Evolutionary conservation across 163 green algal species (phyloP).

Genomic region (Scenedesmus sp.): DNA sequence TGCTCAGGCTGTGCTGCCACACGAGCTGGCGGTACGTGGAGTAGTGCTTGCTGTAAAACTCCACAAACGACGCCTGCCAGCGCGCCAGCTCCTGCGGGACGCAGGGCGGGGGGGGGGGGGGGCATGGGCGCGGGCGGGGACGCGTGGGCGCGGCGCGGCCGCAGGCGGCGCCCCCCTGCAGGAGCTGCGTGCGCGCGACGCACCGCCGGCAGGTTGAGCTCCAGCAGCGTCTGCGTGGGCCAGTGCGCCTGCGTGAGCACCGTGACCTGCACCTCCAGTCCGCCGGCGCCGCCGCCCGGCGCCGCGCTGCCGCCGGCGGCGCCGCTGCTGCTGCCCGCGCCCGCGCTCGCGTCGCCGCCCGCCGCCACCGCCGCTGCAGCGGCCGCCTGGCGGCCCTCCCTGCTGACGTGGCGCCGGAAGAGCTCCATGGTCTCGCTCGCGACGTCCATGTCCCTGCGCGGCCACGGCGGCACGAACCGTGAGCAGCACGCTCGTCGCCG

Average conservation of each 20-base stretch:
- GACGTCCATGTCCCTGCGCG: conserved; percentile 49
- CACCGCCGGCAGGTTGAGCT: conserved; percentile 84
- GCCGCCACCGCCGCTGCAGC: conserved; percentile 23
- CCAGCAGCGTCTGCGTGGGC: conserved; percentile 88
- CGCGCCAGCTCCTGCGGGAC: conserved; percentile 48
- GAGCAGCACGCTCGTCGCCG: too few species aligned
- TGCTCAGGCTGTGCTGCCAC: conserved; percentile 86
- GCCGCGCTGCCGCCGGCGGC: conserved; percentile 23
- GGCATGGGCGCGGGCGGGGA: too few species aligned
- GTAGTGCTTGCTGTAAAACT: conserved; percentile 97
- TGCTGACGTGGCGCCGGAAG: conserved; percentile 14
- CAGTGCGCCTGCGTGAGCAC: conserved; percentile 97
- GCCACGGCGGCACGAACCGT: too few species aligned
- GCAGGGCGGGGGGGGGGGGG: too few species aligned
- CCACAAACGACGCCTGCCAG: conserved; percentile 66
- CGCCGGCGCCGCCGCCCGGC: conserved; percentile 1
- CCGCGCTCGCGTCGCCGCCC: neutral
- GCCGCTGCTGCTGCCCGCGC: conserved; percentile 15
- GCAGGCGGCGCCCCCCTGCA: too few species aligned
- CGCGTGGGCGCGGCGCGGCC: too few species aligned
- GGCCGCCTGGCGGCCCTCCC: neutral
- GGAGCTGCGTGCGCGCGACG: neutral
- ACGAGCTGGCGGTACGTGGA: conserved; percentile 81
- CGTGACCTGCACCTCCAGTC: conserved; percentile 80
- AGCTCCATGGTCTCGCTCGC: conserved; percentile 39